phyloP scores from a whole-genome alignment of 106 monocot species.

The Phalaenopsis aphrodite region DNA sequence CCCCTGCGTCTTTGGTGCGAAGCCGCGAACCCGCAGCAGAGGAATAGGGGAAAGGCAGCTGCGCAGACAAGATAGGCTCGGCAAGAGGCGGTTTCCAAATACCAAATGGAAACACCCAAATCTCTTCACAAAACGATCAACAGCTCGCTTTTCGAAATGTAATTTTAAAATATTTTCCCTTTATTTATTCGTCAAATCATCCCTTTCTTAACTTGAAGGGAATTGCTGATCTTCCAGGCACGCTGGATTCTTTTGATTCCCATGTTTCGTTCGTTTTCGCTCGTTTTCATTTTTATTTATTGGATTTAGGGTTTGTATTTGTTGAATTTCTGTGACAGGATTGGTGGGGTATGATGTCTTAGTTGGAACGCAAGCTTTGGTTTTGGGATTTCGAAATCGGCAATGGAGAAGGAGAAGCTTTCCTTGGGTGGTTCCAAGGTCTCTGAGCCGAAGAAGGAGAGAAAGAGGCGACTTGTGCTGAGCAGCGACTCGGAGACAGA shows the following conservation, averaged over 20 bases:
- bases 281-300: not conserved
- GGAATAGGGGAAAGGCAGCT: not conserved
- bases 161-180: not conserved
- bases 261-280: not conserved
- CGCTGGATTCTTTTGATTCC: not conserved
- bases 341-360: not conserved
- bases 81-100: not conserved
- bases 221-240: not conserved
- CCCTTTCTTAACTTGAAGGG: not conserved
- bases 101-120: not conserved
- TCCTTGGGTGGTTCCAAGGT: not conserved
- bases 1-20: not conserved
- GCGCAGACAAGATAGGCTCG: not conserved
- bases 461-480: constrained; percentile 2
- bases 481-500: constrained; percentile 10
- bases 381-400: not conserved
- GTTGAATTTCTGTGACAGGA: not conserved
- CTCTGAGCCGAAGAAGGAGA: not conserved
- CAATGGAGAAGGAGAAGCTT: constrained; percentile 7
- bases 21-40: not conserved
- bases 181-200: not conserved
- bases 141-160: not conserved
- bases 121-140: not conserved
- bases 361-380: not conserved
- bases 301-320: not conserved